Base-by-base conservation (phyloP, 2,329 filamentous ascomycete species). In the Clarireedia monteithiana region DNA sequence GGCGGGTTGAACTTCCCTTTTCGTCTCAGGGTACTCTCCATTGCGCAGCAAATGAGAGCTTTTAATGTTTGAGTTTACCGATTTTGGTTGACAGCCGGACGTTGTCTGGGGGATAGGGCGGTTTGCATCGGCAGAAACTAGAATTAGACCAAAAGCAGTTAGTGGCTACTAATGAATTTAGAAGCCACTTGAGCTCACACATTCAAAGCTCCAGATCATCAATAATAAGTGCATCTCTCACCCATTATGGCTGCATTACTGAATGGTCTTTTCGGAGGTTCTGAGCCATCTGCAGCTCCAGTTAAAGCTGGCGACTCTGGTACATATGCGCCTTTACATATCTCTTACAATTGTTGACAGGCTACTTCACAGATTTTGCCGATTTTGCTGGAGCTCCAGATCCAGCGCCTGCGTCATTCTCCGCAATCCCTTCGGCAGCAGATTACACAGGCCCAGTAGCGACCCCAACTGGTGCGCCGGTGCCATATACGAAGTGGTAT, bases 401-500 rank as follows among this genome's bases (percentile, higher is more conserved):
- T 20, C 85, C 89, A 56, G 72, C 76, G 24, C 80, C 79, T 56
- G 73, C 69, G 17, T 73, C 80, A 58, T 70, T 77, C 68, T 73
- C 74, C 50, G 70, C 75, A 55, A 62, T 65, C 38, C 66, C 71
- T 49, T 71, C 72, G 48, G 72, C 76, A 46, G 73, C 73, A 57
- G 73, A 76, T 58, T 73, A 77, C 60, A 72, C 77, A 56, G 71
- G 78, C 58, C 72, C 71, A 38, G 72, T 73, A 44, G 71, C 73
- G 49, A 64, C 68, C 34, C 68, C 72, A 17, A 77, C 79, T 58
- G 76, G 75, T 46, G 71, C 78, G 46, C 72, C 70, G 45, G 75
- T 77, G 26, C 88, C 89, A 14, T 96, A 87, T 72, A 96, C 91
- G 51, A 90, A 89, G 77, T 99, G 94, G 94, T 99, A 97, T 76